Evolutionary conservation across 1,139 yeast species (phyloP).

Genomic region (Hansenula lynferdii): DNA sequence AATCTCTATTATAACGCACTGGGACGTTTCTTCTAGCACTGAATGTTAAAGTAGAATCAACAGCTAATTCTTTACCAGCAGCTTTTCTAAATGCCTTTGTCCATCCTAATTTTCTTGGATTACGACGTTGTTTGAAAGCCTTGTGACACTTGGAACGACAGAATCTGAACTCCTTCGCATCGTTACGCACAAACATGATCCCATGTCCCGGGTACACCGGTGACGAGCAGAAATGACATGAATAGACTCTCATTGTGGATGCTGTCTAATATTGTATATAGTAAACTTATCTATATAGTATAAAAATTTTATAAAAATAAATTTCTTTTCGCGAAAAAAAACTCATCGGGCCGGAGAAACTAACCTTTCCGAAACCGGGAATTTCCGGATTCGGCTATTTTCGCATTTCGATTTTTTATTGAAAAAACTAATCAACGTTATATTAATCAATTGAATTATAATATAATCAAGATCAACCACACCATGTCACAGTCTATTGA

Average conservation of each 20-base stretch:
- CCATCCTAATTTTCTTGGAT: conserved; percentile 98
- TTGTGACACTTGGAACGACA: conserved; percentile 98
- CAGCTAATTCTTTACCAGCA: conserved; percentile 98
- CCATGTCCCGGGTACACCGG: conserved; percentile 99
- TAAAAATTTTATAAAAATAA: not conserved
- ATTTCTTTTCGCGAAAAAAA: not conserved
- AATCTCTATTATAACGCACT: conserved; percentile 94
- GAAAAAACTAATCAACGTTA: too few species aligned
- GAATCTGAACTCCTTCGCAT: conserved; percentile 94
- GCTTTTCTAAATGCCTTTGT: conserved; percentile 99
- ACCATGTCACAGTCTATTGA: conserved; percentile 41
- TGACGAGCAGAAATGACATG: conserved; percentile 96
- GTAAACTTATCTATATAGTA: not conserved
- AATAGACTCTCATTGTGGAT: conserved; percentile 77
- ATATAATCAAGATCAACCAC: too few species aligned
- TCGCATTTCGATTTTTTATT: not conserved
- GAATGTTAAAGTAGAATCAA: conserved; percentile 92
- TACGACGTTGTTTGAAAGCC: conserved; percentile 96
- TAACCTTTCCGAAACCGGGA: too few species aligned
- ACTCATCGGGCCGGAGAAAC: too few species aligned
- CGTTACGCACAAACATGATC: conserved; percentile 96
- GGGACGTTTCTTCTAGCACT: conserved; percentile 98
- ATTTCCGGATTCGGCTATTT: not conserved
- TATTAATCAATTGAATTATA: too few species aligned
- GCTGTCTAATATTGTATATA: too few species aligned